These are phyloP conservation scores for Gracilaria gracilis DNA, from an alignment of 23 red algal genomes.

Conservation along the genomic window DNA sequence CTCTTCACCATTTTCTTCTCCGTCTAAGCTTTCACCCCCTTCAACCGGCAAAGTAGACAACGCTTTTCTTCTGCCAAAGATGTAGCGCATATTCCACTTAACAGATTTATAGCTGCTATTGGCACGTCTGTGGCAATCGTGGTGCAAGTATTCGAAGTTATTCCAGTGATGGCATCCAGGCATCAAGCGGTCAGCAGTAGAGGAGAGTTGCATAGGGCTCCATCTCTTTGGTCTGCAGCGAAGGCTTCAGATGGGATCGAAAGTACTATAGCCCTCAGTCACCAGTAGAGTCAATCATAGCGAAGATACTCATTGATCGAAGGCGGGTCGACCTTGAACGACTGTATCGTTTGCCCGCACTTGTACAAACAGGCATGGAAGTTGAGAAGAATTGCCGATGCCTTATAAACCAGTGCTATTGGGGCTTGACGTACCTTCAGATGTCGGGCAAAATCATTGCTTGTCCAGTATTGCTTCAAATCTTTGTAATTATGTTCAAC, in stretches of 20 bases:
- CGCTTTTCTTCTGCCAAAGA: slow-evolving; percentile 67
- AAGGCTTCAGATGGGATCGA: too few species aligned
- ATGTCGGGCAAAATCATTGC: not conserved
- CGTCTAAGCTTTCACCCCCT: not conserved
- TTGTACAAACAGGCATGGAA: not conserved
- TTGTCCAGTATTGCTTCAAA: slow-evolving; percentile 17
- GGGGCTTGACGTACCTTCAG: slow-evolving; percentile 19
- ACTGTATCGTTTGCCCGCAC: not conserved
- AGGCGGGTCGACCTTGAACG: not conserved
- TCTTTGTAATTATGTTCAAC: slow-evolving; percentile 7
- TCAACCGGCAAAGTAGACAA: slow-evolving; percentile 44
- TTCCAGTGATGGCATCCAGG: slow-evolving; percentile 75
- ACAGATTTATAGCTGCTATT: slow-evolving; percentile 77
- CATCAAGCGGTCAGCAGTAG: not conserved
- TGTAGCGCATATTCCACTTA: slow-evolving; percentile 63
- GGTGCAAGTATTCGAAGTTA: slow-evolving; percentile 78
- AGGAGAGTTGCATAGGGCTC: not conserved
- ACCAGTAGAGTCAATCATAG: not conserved
- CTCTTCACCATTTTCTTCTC: not conserved
- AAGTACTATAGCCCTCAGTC: too few species aligned
- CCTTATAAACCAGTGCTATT: slow-evolving; percentile 6
- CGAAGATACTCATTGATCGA: not conserved
- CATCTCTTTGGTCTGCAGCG: too few species aligned
- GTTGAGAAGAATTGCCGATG: not conserved
- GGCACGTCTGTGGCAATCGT: slow-evolving; percentile 68